Percentiles rank a stretch among this genome's conserved stretches.
Evolutionary conservation across 1,284 basidiomycete species (phyloP).

Genomic region (Inonotus obliquus): DNA sequence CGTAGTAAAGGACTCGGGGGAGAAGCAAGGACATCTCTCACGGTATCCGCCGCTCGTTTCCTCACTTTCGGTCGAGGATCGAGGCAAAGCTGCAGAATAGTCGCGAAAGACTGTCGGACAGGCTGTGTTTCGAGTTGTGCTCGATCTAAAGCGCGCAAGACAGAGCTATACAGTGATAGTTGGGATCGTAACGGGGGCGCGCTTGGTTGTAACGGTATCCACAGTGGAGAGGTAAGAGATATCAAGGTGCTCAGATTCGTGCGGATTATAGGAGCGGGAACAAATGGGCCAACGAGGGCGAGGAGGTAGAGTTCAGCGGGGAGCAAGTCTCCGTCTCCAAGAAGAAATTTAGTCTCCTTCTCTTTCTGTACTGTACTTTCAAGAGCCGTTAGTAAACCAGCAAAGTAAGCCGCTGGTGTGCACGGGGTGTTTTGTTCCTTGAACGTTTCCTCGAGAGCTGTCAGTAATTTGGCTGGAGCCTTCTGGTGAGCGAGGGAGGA

Average conservation of each 20-base stretch:
- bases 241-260: constrained; percentile 61
- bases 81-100: constrained; percentile 76
- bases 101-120: constrained; percentile 74
- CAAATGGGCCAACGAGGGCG: constrained; percentile 58
- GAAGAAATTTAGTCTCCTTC: constrained; percentile 38
- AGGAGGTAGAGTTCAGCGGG: constrained; percentile 90
- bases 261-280: constrained; percentile 70
- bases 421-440: constrained; percentile 68
- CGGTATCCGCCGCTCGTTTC: constrained; percentile 83
- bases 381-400: constrained; percentile 77
- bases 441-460: constrained; percentile 87
- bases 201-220: constrained; percentile 59
- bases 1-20: constrained; percentile 72
- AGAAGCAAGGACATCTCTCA: constrained; percentile 68
- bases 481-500: constrained; percentile 86
- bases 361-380: constrained; percentile 69
- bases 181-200: constrained; percentile 72
- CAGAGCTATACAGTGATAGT: constrained; percentile 64
- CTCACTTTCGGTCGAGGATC: constrained; percentile 94
- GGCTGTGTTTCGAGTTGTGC: constrained; percentile 64
- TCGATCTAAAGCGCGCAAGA: constrained; percentile 65
- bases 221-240: constrained; percentile 74
- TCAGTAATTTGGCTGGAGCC: constrained; percentile 83
- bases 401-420: constrained; percentile 85
- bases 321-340: constrained; percentile 77